Conservation (phyloP, 768 basidiomycete species). For the Tylopilus subfusipes region DNA sequence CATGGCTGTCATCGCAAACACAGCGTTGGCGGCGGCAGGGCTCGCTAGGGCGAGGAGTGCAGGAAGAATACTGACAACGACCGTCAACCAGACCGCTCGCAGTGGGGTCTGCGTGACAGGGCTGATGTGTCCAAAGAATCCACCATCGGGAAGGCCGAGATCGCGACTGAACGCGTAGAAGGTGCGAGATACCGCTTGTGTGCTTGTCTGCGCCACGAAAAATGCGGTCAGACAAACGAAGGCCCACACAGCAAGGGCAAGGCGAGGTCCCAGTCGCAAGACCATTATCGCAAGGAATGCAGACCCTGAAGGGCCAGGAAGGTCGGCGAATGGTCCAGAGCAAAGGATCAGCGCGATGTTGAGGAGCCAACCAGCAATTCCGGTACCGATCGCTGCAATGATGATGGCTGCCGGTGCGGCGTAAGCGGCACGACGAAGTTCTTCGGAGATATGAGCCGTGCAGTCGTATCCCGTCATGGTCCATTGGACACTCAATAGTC, state of each 20-base stretch:
- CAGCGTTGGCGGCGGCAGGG: slow-evolving; percentile 49
- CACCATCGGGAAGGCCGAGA: slow-evolving; percentile 52
- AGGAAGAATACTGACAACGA: slow-evolving; percentile 41
- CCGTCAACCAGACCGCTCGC: slow-evolving; percentile 52
- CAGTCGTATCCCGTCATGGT: slow-evolving; percentile 38
- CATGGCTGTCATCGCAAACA: slow-evolving; percentile 56
- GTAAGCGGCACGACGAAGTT: slow-evolving; percentile 51
- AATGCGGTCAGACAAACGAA: slow-evolving; percentile 63
- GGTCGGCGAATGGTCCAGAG: slow-evolving; percentile 44
- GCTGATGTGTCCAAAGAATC: slow-evolving; percentile 51
- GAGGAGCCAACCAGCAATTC: slow-evolving; percentile 58
- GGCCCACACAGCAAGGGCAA: slow-evolving; percentile 53
- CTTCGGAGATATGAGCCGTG: slow-evolving; percentile 35
- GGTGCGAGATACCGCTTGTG: slow-evolving; percentile 56
- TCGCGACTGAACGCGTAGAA: slow-evolving; percentile 60
- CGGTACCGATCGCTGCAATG: slow-evolving; percentile 44
- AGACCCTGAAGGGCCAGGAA: slow-evolving; percentile 51
- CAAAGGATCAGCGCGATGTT: slow-evolving; percentile 63
- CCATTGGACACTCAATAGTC: slow-evolving; percentile 46
- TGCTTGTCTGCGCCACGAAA: slow-evolving; percentile 47
- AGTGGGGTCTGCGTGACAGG: slow-evolving; percentile 50
- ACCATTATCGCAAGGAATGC: slow-evolving; percentile 59
- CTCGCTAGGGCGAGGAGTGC: slow-evolving; percentile 50
- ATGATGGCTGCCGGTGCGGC: slow-evolving; percentile 44
- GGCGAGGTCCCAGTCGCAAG: slow-evolving; percentile 47